Conservation (phyloP, 148 eudicot species). For the Persicaria tinctoria region DNA sequence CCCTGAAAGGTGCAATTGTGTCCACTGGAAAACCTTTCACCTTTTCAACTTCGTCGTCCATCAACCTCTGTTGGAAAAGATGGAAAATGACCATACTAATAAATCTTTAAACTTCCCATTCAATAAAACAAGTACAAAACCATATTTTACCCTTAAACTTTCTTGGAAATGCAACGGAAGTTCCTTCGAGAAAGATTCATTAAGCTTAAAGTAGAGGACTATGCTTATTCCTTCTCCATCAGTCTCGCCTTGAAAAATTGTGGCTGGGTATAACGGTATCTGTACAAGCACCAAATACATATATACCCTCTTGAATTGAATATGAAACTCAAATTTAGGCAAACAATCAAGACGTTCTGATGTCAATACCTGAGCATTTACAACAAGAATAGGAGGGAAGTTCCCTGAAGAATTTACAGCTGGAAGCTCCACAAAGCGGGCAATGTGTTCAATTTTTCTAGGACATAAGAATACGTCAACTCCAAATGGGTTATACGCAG, state of each 20-base stretch:
- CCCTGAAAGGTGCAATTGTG: constrained; percentile 53
- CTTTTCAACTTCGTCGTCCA: constrained; percentile 77
- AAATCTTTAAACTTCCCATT: not conserved
- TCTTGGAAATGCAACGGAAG: constrained; percentile 65
- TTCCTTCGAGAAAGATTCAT: constrained; percentile 56
- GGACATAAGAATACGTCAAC: constrained; percentile 63
- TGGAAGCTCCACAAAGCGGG: constrained; percentile 80
- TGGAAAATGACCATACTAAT: not conserved
- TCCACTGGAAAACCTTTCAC: constrained; percentile 75
- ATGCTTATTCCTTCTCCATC: constrained; percentile 92
- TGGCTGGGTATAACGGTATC: constrained; percentile 74
- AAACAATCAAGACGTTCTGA: not conserved
- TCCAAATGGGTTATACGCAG: constrained; percentile 66
- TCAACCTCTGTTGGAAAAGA: constrained; percentile 40
- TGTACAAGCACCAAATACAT: constrained; percentile 15
- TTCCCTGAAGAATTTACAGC: constrained; percentile 29
- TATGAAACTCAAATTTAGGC: not conserved
- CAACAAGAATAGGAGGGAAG: constrained; percentile 57
- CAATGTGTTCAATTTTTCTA: constrained; percentile 73
- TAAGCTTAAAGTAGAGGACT: constrained; percentile 71
- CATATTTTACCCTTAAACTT: constrained; percentile 47
- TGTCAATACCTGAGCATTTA: constrained; percentile 63
- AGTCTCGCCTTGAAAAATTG: constrained; percentile 64
- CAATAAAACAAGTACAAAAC: not conserved
- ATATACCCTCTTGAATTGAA: not conserved